phyloP scores from a whole-genome alignment of 257 asterid genomes.

The Hygrophila difformis region DNA sequence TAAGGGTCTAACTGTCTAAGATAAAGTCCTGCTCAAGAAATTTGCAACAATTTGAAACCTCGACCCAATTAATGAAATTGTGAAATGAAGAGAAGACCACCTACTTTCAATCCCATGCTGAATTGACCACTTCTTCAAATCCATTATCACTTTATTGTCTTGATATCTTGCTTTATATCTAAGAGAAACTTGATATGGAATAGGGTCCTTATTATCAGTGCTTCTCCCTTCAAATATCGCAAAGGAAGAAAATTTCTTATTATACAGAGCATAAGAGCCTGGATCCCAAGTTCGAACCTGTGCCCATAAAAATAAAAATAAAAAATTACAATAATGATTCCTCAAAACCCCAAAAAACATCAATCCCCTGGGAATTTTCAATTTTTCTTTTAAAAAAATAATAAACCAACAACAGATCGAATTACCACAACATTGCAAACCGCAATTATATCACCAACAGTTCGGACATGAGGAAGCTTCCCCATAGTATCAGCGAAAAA shows the following conservation, averaged over 20 bases:
- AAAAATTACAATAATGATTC: neutral
- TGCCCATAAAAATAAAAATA: neutral
- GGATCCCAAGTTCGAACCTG: constrained; percentile 52
- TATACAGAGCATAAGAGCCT: constrained; percentile 47
- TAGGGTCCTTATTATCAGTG: constrained; percentile 19
- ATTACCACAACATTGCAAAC: constrained; percentile 60
- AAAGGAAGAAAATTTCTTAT: constrained; percentile 63
- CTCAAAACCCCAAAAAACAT: no score
- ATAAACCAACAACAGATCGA: neutral
- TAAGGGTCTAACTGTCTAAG: no score
- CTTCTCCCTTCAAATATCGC: constrained; percentile 50
- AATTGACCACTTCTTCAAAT: constrained; percentile 39
- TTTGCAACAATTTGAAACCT: no score
- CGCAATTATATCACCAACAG: constrained; percentile 53
- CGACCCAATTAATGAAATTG: no score
- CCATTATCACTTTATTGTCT: constrained; percentile 36
- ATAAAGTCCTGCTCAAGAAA: no score
- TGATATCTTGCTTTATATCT: constrained; percentile 39
- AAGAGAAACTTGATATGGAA: constrained; percentile 59
- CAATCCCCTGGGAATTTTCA: no score
- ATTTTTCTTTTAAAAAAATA: no score
- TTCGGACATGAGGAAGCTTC: constrained; percentile 49
- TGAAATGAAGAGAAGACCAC: no score
- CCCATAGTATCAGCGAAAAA: constrained; percentile 52
- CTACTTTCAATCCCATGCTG: constrained; percentile 34